Evolutionary conservation across 2,329 filamentous ascomycete genomes (phyloP).

Genomic region (Aspergillus sp.): DNA sequence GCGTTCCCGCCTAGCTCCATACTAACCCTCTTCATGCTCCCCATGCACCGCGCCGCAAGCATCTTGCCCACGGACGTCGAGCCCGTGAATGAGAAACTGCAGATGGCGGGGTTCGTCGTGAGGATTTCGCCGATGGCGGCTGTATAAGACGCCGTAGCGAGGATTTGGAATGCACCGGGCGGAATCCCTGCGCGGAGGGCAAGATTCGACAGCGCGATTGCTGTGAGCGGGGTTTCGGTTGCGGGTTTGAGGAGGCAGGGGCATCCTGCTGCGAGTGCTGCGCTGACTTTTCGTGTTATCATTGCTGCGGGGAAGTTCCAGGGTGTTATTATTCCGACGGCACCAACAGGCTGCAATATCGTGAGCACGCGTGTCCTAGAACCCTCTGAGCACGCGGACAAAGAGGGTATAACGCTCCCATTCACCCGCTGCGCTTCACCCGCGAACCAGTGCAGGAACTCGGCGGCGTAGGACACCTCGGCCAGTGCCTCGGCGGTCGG

Average conservation of each 20-base stretch:
- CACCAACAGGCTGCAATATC: conserved; percentile 66
- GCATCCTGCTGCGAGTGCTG: conserved; percentile 80
- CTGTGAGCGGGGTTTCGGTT: conserved; percentile 84
- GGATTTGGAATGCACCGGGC: conserved; percentile 81
- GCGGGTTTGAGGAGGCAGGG: conserved; percentile 88
- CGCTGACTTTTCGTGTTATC: conserved; percentile 51
- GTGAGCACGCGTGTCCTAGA: conserved; percentile 48
- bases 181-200: conserved; percentile 83
- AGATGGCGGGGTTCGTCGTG: conserved; percentile 60
- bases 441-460: conserved; percentile 62
- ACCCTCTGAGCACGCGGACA: too few species aligned
- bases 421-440: conserved; percentile 60
- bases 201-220: conserved; percentile 80
- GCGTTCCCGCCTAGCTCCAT: conserved; percentile 92
- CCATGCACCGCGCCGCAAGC: conserved; percentile 83
- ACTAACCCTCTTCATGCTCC: conserved; percentile 78
- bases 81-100: conserved; percentile 93
- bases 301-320: conserved; percentile 63
- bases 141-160: conserved; percentile 78
- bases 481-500: conserved; percentile 55
- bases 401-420: conserved; percentile 59
- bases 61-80: conserved; percentile 66
- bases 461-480: conserved; percentile 54
- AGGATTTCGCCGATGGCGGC: conserved; percentile 64
- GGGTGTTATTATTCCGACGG: conserved; percentile 66